These are phyloP conservation scores for Atkinsonella texensis DNA, from an alignment of 2,329 filamentous ascomycete genomes.

Conservation along the genomic window DNA sequence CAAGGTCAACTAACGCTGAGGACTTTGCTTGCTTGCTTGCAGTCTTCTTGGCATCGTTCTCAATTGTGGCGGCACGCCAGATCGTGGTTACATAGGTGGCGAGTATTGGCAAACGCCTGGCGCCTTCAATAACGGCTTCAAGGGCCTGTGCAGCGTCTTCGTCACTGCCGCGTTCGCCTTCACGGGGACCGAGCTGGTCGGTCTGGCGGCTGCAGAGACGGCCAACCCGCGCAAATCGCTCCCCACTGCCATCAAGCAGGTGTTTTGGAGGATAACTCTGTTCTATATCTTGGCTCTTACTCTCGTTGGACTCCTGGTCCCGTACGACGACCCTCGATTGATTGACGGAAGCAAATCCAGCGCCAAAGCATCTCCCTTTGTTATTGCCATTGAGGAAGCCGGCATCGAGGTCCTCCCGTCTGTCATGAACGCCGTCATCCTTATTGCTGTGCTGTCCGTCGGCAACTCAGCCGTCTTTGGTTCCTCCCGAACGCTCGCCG, in stretches of 20 bases:
- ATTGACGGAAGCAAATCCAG: slow-evolving; percentile 47
- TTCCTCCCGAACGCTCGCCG: slow-evolving; percentile 78
- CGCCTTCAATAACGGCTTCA: slow-evolving; percentile 76
- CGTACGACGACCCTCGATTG: slow-evolving; percentile 54
- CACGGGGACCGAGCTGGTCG: slow-evolving; percentile 63
- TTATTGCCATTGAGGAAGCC: slow-evolving; percentile 80
- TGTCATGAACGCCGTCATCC: slow-evolving; percentile 90
- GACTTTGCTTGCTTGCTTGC: neutral
- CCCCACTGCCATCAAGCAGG: slow-evolving; percentile 80
- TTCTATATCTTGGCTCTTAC: slow-evolving; percentile 81
- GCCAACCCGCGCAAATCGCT: slow-evolving; percentile 71
- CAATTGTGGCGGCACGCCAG: slow-evolving; percentile 66
- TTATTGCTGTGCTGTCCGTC: slow-evolving; percentile 80
- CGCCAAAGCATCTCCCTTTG: slow-evolving; percentile 74
- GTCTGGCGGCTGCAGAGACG: slow-evolving; percentile 65
- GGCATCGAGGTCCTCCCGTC: slow-evolving; percentile 72
- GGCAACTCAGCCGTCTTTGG: slow-evolving; percentile 89
- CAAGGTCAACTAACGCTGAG: neutral
- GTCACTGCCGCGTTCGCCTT: slow-evolving; percentile 69
- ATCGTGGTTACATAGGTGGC: slow-evolving; percentile 68
- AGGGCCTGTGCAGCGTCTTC: slow-evolving; percentile 68
- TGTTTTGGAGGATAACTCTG: slow-evolving; percentile 86
- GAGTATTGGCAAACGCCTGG: slow-evolving; percentile 67
- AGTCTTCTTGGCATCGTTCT: slow-evolving; percentile 77
- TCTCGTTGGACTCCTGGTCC: slow-evolving; percentile 72